These are phyloP conservation scores for Microbotryomycetes sp. DNA, from an alignment of 1,284 basidiomycete species.

Conservation along the genomic window DNA sequence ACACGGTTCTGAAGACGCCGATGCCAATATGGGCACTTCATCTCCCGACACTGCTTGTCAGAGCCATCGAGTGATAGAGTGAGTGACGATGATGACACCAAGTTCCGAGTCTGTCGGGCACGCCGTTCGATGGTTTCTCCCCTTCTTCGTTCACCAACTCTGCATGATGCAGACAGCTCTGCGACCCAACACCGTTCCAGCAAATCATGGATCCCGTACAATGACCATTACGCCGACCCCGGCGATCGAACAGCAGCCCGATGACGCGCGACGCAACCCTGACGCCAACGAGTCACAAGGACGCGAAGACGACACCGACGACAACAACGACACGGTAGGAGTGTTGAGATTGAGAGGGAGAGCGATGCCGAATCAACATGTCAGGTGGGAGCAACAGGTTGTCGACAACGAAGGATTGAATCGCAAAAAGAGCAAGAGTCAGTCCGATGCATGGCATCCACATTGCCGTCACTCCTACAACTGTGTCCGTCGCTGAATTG, in stretches of 20 bases:
- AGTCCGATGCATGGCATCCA: conserved; percentile 40
- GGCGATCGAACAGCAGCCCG: background rate
- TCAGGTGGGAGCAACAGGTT: conserved; percentile 70
- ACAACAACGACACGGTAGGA: conserved; percentile 24
- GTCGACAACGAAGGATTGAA: conserved; percentile 75
- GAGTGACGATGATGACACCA: too few species aligned
- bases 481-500: too few species aligned
- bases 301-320: background rate
- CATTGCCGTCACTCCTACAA: background rate
- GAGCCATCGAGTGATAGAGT: too few species aligned
- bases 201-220: background rate
- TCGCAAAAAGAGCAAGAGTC: conserved; percentile 77
- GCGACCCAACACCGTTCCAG: background rate
- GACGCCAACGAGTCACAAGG: too few species aligned
- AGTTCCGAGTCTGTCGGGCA: too few species aligned
- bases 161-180: background rate
- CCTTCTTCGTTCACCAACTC: too few species aligned
- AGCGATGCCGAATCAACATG: conserved; percentile 43
- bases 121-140: too few species aligned
- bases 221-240: background rate
- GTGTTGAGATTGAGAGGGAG: conserved; percentile 43
- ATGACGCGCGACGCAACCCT: background rate
- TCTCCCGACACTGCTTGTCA: too few species aligned
- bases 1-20: too few species aligned
- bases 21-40: too few species aligned